Conservation (phyloP, 2,329 filamentous ascomycete species). For the Fusarium concolor region DNA sequence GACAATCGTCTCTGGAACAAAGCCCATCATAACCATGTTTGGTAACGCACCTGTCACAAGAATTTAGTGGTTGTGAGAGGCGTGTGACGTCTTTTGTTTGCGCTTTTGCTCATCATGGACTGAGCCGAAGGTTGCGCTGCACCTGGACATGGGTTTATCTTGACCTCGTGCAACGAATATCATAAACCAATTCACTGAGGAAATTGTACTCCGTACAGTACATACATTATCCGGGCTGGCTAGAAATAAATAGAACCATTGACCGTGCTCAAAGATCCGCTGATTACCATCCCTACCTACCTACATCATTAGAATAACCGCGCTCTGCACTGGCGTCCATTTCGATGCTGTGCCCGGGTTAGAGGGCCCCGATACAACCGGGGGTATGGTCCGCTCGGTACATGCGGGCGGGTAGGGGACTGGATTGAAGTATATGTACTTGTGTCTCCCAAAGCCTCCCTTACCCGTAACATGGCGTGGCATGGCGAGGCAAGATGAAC, state of each 20-base stretch:
- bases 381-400: slow-evolving; percentile 24
- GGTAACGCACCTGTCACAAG: slow-evolving; percentile 9
- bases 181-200: neutral
- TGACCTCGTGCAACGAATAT: slow-evolving; percentile 7
- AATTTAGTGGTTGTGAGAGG: slow-evolving; percentile 14
- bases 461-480: slow-evolving; percentile 24
- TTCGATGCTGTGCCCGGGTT: slow-evolving; percentile 21
- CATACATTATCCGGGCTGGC: too few relatives aligned
- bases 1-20: neutral
- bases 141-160: slow-evolving; percentile 13
- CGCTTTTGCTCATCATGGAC: slow-evolving; percentile 30
- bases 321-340: slow-evolving; percentile 15
- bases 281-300: neutral
- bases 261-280: neutral
- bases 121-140: slow-evolving; percentile 25
- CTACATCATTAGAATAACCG: slow-evolving; percentile 14
- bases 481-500: neutral
- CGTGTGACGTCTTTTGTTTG: slow-evolving; percentile 31
- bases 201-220: neutral
- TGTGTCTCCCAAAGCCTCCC: slow-evolving; percentile 27
- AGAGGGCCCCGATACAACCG: slow-evolving; percentile 28
- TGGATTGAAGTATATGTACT: neutral
- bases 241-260: too few relatives aligned
- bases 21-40: slow-evolving; percentile 8
- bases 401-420: slow-evolving; percentile 12